Conservation (phyloP, 306 rosid genomes). For the Vachellia collinsii region DNA sequence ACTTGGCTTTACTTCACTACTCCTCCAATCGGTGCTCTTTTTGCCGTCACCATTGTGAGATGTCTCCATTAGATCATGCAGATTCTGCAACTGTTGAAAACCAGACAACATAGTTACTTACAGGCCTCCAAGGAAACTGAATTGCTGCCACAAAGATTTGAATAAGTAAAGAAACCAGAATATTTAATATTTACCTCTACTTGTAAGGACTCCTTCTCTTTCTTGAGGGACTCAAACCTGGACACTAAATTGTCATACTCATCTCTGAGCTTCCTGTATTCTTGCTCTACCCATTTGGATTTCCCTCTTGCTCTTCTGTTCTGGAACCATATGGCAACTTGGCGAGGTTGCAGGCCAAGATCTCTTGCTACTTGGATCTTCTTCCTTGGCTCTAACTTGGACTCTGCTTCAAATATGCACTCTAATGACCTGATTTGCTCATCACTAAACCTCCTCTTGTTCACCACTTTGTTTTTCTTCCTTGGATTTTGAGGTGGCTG, state of each 20-base stretch:
- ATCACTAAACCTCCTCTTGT: constrained; percentile 78
- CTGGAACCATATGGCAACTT: constrained; percentile 97
- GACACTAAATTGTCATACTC: constrained; percentile 63
- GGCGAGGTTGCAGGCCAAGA: constrained; percentile 90
- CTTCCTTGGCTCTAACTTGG: constrained; percentile 85
- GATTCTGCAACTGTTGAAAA: constrained; percentile 63
- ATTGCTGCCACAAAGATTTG: neutral
- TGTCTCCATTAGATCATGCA: constrained; percentile 49
- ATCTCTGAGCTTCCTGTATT: constrained; percentile 64
- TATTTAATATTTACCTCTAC: constrained; percentile 57
- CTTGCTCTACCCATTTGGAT: constrained; percentile 80
- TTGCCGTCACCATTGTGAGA: constrained; percentile 30
- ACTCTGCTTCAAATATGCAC: constrained; percentile 73
- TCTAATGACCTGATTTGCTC: constrained; percentile 77
- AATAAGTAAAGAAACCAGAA: neutral
- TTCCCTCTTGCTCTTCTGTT: constrained; percentile 97
- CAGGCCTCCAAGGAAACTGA: neutral
- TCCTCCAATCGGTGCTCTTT: constrained; percentile 36
- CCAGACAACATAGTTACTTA: constrained; percentile 10
- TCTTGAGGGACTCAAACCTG: constrained; percentile 64
- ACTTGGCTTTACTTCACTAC: constrained; percentile 39
- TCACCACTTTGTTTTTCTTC: constrained; percentile 60
- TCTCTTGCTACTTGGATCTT: constrained; percentile 80
- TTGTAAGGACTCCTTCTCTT: constrained; percentile 78
- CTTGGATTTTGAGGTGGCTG: constrained; percentile 35